phyloP scores from a whole-genome alignment of 805 yeast genomes.

The Scheffersomyces lignosus region DNA sequence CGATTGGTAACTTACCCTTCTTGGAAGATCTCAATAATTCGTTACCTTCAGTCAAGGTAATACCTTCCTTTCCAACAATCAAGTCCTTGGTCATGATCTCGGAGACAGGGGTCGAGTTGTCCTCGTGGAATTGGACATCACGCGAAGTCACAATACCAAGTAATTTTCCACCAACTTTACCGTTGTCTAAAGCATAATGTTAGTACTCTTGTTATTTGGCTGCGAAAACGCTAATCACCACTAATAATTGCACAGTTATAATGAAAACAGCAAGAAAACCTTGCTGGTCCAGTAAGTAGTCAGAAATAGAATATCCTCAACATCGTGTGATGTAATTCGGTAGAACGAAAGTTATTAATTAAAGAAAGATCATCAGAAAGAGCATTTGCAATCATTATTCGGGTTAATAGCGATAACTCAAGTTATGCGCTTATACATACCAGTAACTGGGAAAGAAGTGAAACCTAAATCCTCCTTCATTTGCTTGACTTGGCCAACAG shows the following conservation, averaged over 20 bases:
- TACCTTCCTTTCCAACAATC: constrained; percentile 80
- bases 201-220: too few species aligned
- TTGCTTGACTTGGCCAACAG: constrained; percentile 78
- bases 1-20: constrained; percentile 96
- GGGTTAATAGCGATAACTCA: too few species aligned
- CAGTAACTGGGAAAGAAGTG: constrained; percentile 98
- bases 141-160: constrained; percentile 96
- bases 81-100: constrained; percentile 90
- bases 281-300: constrained; percentile 7
- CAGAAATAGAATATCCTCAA: constrained; percentile 67
- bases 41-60: constrained; percentile 83
- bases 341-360: constrained; percentile 97
- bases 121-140: constrained; percentile 93
- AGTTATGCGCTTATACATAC: too few species aligned
- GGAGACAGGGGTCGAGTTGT: constrained; percentile 57
- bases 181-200: constrained; percentile 62
- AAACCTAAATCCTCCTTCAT: constrained; percentile 79
- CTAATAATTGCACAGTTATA: not conserved
- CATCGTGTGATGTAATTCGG: constrained; percentile 97
- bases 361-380: constrained; percentile 53
- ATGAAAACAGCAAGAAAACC: too few species aligned
- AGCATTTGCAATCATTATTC: too few species aligned
- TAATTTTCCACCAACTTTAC: constrained; percentile 83
- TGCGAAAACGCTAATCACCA: not conserved
- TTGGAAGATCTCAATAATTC: constrained; percentile 86